These are phyloP conservation scores for Cystobasidium tubakii DNA, from an alignment of 768 basidiomycete genomes.

Conservation along the genomic window DNA sequence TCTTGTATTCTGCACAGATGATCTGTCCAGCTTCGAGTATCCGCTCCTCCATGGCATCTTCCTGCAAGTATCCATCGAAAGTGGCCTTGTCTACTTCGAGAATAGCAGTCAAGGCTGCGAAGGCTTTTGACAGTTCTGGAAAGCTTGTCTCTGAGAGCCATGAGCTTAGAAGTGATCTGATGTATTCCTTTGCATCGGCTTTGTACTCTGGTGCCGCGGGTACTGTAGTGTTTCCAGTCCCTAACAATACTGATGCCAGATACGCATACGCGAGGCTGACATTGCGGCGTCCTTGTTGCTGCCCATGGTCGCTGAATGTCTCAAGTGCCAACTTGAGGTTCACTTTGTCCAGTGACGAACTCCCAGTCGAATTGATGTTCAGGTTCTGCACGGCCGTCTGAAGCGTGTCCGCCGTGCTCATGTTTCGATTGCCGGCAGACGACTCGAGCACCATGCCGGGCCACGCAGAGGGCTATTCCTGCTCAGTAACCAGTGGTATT, in stretches of 20 bases:
- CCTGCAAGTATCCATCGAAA: background rate
- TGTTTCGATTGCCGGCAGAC: background rate
- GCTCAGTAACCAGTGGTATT: no score
- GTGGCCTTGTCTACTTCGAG: background rate
- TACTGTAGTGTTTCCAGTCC: background rate
- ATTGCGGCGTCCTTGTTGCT: background rate
- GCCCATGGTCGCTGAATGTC: background rate
- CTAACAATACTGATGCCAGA: constrained; percentile 7
- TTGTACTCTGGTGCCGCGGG: background rate
- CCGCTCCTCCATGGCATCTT: background rate
- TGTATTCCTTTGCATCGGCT: background rate
- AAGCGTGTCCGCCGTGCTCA: background rate
- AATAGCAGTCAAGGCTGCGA: constrained; percentile 14
- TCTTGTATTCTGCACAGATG: background rate
- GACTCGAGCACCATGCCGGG: no score
- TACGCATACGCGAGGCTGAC: constrained; percentile 10
- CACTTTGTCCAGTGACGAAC: background rate
- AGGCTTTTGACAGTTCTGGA: constrained; percentile 11
- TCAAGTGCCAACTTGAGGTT: constrained; percentile 9
- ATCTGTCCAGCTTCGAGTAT: constrained; percentile 11
- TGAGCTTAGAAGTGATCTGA: background rate
- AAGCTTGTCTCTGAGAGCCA: background rate
- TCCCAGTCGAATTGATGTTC: background rate
- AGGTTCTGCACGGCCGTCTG: background rate
- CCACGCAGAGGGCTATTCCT: no score